Percentiles rank a stretch among this genome's conserved stretches.
Evolutionary conservation across 2,329 filamentous ascomycete species (phyloP).

Genomic region (Akanthomyces muscarius): DNA sequence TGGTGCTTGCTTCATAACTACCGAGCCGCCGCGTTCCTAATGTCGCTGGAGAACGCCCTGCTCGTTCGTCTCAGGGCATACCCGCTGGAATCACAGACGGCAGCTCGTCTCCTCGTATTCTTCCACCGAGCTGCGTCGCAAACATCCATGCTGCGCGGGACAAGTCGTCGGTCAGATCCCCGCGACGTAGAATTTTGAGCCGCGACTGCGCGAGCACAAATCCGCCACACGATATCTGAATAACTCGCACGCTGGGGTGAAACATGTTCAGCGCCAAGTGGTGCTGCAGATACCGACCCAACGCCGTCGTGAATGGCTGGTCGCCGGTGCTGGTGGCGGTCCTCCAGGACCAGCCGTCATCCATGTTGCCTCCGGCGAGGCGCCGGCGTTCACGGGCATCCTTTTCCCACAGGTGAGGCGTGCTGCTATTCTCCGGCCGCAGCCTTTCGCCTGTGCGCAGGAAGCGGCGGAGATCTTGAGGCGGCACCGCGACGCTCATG

Average conservation of each 20-base stretch:
- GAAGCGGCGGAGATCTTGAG: conserved; percentile 45
- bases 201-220: conserved; percentile 52
- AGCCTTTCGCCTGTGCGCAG: conserved; percentile 35
- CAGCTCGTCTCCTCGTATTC: conserved; percentile 28
- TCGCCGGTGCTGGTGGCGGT: conserved; percentile 19
- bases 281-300: conserved; percentile 47
- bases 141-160: conserved; percentile 37
- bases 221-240: conserved; percentile 51
- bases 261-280: conserved; percentile 53
- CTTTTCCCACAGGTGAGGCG: conserved; percentile 26
- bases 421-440: conserved; percentile 13
- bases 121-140: conserved; percentile 33
- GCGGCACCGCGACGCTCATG: conserved; percentile 50
- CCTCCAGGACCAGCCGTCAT: conserved; percentile 53
- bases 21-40: background rate
- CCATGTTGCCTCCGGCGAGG: conserved; percentile 43
- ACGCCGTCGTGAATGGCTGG: conserved; percentile 46
- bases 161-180: conserved; percentile 29
- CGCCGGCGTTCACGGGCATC: conserved; percentile 39
- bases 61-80: background rate
- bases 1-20: background rate
- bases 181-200: conserved; percentile 42
- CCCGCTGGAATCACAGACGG: conserved; percentile 23
- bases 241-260: conserved; percentile 50
- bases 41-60: background rate